These are phyloP conservation scores for Pleodorina starrii DNA, from an alignment of 139 green algal species.

Conservation along the genomic window DNA sequence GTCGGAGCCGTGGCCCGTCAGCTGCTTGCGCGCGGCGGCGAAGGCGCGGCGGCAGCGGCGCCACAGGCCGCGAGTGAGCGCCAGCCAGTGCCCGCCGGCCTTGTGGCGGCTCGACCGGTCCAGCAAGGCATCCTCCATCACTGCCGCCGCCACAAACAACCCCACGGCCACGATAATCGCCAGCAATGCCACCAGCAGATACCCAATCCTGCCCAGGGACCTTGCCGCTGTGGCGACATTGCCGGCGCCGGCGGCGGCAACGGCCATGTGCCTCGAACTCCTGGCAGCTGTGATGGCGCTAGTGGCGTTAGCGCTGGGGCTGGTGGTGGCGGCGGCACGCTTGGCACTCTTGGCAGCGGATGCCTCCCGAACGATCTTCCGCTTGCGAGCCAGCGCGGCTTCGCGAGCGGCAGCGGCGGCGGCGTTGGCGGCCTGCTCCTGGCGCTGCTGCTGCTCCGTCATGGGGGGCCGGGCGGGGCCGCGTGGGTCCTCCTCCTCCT, in stretches of 20 bases:
- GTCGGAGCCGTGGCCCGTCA: slow-evolving; percentile 11
- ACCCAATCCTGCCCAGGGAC: background rate
- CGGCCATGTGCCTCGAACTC: background rate
- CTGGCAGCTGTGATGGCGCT: too few relatives aligned
- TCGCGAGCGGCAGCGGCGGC: too few relatives aligned
- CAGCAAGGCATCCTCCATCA: slow-evolving; percentile 11
- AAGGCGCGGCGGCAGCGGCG: slow-evolving; percentile 31
- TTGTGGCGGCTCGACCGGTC: background rate
- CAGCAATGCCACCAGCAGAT: background rate
- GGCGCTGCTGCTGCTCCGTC: too few relatives aligned
- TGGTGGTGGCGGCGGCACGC: background rate
- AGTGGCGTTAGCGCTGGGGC: background rate
- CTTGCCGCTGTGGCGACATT: too few relatives aligned
- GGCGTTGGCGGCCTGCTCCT: too few relatives aligned
- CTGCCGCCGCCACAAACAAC: background rate
- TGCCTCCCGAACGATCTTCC: too few relatives aligned
- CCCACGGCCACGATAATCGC: background rate
- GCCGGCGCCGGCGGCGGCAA: too few relatives aligned
- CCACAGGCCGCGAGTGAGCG: slow-evolving; percentile 11
- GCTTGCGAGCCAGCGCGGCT: too few relatives aligned
- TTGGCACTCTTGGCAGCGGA: too few relatives aligned
- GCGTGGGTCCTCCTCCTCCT: background rate
- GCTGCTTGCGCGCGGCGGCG: background rate
- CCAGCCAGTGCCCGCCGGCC: background rate
- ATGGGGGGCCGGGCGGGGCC: slow-evolving; percentile 22